Conservation (phyloP, 495 filamentous ascomycete genomes). For the Parachaetomium inaequale region DNA sequence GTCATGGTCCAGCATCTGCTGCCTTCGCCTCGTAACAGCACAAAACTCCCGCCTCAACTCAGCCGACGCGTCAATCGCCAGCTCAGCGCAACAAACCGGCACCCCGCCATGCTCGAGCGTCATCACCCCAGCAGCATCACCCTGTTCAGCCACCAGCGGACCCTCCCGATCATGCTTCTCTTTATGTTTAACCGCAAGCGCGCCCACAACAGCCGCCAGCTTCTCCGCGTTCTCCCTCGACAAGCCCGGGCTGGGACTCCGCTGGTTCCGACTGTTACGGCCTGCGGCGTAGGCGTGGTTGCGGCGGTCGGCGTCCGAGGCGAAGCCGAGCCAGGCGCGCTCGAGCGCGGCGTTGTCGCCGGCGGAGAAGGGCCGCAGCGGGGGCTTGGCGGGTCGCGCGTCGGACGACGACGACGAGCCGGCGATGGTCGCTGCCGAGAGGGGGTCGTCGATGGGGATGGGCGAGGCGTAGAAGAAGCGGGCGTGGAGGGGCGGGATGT, state of each 20-base stretch:
- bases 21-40: slow-evolving; percentile 38
- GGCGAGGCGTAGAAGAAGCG: slow-evolving; percentile 81
- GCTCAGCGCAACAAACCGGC: slow-evolving; percentile 41
- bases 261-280: slow-evolving; percentile 4
- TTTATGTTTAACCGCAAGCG: slow-evolving; percentile 35
- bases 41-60: slow-evolving; percentile 46
- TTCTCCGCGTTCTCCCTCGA: slow-evolving; percentile 39
- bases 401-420: slow-evolving; percentile 29
- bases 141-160: slow-evolving; percentile 18
- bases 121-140: not conserved
- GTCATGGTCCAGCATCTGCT: slow-evolving; percentile 38
- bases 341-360: slow-evolving; percentile 72
- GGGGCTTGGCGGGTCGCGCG: slow-evolving; percentile 39
- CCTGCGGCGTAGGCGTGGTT: slow-evolving; percentile 35
- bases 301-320: slow-evolving; percentile 41
- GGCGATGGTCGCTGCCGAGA: slow-evolving; percentile 61
- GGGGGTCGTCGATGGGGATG: slow-evolving; percentile 77
- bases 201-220: slow-evolving; percentile 45
- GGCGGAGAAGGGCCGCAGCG: slow-evolving; percentile 72
- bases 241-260: slow-evolving; percentile 28
- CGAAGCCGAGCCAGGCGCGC: slow-evolving; percentile 62
- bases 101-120: slow-evolving; percentile 7
- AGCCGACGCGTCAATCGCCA: slow-evolving; percentile 41
- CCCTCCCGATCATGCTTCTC: slow-evolving; percentile 35
- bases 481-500: slow-evolving; percentile 53